Evolutionary conservation across 192 early-diverging fungal genomes (phyloP).

Genomic region (Backusella australiensis): DNA sequence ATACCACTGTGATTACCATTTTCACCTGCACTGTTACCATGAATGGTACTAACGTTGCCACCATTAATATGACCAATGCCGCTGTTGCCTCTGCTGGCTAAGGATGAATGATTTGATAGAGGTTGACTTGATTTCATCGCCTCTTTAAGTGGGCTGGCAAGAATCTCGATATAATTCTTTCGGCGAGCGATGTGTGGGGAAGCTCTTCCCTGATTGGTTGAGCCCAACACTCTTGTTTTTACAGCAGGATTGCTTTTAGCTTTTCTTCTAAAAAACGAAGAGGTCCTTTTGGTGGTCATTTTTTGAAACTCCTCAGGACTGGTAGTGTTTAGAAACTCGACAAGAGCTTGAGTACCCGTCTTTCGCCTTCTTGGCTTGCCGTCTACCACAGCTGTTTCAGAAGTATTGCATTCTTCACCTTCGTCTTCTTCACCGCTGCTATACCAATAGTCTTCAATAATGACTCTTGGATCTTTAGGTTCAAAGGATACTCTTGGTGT

Average conservation of each 20-base stretch:
- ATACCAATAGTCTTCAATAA: neutral
- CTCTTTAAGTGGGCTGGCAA: slow-evolving; percentile 6
- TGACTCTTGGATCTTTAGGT: slow-evolving; percentile 18
- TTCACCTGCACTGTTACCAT: neutral
- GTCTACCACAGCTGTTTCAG: neutral
- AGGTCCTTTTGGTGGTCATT: neutral
- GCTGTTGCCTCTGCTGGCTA: neutral
- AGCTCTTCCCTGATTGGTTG: neutral
- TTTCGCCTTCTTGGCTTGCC: slow-evolving; percentile 4
- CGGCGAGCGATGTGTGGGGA: neutral
- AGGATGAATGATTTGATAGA: neutral
- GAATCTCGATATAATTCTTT: slow-evolving; percentile 23
- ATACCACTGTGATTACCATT: neutral
- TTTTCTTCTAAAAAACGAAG: slow-evolving; percentile 27
- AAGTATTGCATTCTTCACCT: neutral
- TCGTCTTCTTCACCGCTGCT: slow-evolving; percentile 13
- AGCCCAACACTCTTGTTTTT: neutral
- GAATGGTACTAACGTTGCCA: neutral
- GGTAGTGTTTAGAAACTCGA: slow-evolving; percentile 37
- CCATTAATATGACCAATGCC: neutral
- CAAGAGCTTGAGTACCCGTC: slow-evolving; percentile 33
- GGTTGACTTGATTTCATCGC: neutral
- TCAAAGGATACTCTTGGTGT: neutral
- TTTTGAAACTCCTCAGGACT: slow-evolving; percentile 41
- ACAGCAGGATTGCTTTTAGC: slow-evolving; percentile 7